These are phyloP conservation scores for Dothiorella sarmentorum DNA, from an alignment of 2,329 filamentous ascomycete genomes.

Conservation along the genomic window DNA sequence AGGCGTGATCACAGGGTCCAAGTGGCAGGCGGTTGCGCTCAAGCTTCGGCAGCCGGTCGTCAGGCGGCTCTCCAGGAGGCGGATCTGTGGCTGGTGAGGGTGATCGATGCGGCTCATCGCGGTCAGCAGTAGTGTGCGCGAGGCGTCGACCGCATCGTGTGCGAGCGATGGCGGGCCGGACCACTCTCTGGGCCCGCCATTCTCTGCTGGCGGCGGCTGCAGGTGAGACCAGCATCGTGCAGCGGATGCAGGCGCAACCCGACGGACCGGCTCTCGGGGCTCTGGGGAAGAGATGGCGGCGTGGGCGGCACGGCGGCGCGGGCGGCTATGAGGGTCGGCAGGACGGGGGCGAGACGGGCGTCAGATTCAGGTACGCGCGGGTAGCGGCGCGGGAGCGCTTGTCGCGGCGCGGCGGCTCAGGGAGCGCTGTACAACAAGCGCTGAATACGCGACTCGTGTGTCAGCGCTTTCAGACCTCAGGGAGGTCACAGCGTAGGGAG, in stretches of 20 bases:
- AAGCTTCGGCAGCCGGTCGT: neutral
- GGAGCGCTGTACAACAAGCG: neutral
- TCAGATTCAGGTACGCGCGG: no score
- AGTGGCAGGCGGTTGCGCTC: neutral
- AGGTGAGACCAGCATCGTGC: neutral
- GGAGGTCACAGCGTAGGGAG: constrained; percentile 1
- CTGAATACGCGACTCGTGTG: neutral
- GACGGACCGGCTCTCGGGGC: neutral
- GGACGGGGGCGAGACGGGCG: no score
- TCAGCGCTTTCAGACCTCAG: neutral
- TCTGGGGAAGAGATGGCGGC: no score
- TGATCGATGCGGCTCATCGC: neutral
- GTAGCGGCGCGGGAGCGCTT: no score
- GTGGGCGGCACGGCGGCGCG: no score
- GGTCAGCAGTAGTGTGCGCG: neutral
- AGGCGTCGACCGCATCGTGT: neutral
- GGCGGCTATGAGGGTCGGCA: no score
- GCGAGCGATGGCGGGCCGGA: neutral
- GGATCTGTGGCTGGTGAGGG: neutral
- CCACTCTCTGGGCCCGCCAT: neutral
- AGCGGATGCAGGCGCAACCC: neutral
- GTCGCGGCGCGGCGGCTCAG: no score
- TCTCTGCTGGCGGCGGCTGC: neutral
- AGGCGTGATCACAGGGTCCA: neutral
- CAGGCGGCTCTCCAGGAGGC: neutral